phyloP scores from a whole-genome alignment of 2,329 filamentous ascomycete genomes.

The Aureobasidium melanogenum region DNA sequence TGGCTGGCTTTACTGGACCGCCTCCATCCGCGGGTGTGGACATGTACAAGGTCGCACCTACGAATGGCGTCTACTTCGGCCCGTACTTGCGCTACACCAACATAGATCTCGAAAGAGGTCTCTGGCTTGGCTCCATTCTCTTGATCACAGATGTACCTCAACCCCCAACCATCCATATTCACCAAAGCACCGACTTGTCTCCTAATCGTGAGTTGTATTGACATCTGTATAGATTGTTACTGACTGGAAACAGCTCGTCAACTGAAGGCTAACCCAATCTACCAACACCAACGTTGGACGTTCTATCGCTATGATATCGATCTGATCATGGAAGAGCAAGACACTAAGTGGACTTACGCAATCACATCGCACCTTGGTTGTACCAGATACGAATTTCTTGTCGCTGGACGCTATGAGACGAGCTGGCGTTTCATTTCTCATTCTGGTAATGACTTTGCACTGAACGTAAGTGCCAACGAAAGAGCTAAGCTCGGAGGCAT shows the following conservation, averaged over 20 bases:
- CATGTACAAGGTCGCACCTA: conserved; percentile 86
- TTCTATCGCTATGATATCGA: conserved; percentile 95
- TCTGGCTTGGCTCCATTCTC: conserved; percentile 90
- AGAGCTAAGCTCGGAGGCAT: conserved; percentile 77
- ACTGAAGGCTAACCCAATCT: conserved; percentile 71
- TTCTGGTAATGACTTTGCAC: conserved; percentile 90
- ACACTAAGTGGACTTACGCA: conserved; percentile 92
- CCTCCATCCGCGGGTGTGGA: conserved; percentile 83
- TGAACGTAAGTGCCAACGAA: conserved; percentile 79
- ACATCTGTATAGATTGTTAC: not conserved
- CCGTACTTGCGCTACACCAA: conserved; percentile 94
- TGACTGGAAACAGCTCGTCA: conserved; percentile 44
- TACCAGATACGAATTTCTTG: conserved; percentile 95
- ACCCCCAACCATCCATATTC: conserved; percentile 91
- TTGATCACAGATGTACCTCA: conserved; percentile 85
- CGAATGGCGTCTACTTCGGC: conserved; percentile 96
- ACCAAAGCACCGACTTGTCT: conserved; percentile 80
- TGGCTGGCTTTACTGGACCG: conserved; percentile 80
- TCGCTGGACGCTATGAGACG: conserved; percentile 80
- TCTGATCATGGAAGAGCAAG: conserved; percentile 75
- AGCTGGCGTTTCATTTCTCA: conserved; percentile 95
- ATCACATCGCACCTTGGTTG: conserved; percentile 95
- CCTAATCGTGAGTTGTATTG: conserved; percentile 54
- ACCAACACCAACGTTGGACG: conserved; percentile 83
- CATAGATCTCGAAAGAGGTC: conserved; percentile 85